phyloP scores from a whole-genome alignment of 495 filamentous ascomycete genomes.

The Penicillium cinerascens region DNA sequence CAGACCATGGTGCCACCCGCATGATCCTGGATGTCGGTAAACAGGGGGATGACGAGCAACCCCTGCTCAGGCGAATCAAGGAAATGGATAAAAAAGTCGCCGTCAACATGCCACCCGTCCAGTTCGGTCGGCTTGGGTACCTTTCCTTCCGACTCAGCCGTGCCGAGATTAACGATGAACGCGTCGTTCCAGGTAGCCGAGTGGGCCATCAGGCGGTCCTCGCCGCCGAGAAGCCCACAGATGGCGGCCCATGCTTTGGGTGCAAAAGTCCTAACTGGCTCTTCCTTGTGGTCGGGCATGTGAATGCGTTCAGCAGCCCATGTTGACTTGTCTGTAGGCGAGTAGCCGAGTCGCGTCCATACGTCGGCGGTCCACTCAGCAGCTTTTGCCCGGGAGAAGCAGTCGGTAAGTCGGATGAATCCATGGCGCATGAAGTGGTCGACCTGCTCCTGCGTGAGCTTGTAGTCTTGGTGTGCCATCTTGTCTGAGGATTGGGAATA shows the following conservation, averaged over 20 bases:
- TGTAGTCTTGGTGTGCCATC: slow-evolving; percentile 5
- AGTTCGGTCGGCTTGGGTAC: slow-evolving; percentile 48
- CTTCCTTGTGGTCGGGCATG: slow-evolving; percentile 59
- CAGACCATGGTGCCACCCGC: slow-evolving; percentile 70
- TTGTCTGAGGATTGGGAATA: not conserved
- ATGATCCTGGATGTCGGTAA: slow-evolving; percentile 57
- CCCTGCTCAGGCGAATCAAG: slow-evolving; percentile 72
- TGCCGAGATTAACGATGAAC: slow-evolving; percentile 72
- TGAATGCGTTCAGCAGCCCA: slow-evolving; percentile 60
- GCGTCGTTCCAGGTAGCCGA: slow-evolving; percentile 61
- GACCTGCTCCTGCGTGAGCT: slow-evolving; percentile 57
- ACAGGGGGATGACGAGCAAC: slow-evolving; percentile 66
- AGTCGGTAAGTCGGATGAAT: slow-evolving; percentile 56
- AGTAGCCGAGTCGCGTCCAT: slow-evolving; percentile 68
- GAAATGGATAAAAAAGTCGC: slow-evolving; percentile 74
- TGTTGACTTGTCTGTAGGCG: slow-evolving; percentile 61
- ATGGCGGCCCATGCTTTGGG: slow-evolving; percentile 69
- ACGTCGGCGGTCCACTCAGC: slow-evolving; percentile 53
- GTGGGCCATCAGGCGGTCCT: slow-evolving; percentile 50
- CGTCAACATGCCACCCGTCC: slow-evolving; percentile 70
- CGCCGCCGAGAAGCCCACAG: slow-evolving; percentile 66
- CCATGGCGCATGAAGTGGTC: slow-evolving; percentile 65
- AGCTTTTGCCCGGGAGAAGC: slow-evolving; percentile 62
- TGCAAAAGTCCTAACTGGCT: slow-evolving; percentile 55
- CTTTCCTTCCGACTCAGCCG: slow-evolving; percentile 49